Evolutionary conservation across 495 filamentous ascomycete species (phyloP).

Genomic region (Daldinia concentrica): DNA sequence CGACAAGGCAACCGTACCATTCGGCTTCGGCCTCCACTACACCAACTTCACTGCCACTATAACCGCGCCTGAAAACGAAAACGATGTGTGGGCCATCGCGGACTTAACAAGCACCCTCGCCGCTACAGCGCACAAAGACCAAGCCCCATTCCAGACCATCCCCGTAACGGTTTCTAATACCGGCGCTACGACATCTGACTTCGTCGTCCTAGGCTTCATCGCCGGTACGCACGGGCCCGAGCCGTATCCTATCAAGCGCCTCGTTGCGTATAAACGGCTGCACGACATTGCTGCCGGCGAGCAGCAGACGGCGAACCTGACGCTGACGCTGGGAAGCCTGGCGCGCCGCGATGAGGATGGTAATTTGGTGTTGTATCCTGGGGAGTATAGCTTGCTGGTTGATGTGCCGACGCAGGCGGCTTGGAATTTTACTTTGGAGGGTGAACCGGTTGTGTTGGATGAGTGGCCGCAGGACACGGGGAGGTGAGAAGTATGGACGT

Average conservation of each 20-base stretch:
- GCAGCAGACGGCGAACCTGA: conserved; percentile 53
- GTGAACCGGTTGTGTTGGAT: conserved; percentile 55
- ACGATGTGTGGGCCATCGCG: conserved; percentile 29
- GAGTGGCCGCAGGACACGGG: conserved; percentile 53
- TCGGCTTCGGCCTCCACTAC: conserved; percentile 69
- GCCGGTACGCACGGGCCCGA: conserved; percentile 63
- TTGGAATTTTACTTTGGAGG: conserved; percentile 53
- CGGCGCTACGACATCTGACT: conserved; percentile 62
- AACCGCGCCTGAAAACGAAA: conserved; percentile 6
- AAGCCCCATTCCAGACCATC: conserved; percentile 54
- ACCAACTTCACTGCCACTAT: conserved; percentile 61
- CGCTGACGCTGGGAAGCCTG: conserved; percentile 64
- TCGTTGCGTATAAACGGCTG: conserved; percentile 66
- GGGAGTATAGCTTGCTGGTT: conserved; percentile 65
- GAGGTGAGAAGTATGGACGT: conserved; percentile 1
- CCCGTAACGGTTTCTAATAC: conserved; percentile 58
- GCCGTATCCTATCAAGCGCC: conserved; percentile 69
- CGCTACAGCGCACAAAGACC: conserved; percentile 46
- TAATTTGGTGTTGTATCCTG: conserved; percentile 69
- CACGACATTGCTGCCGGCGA: conserved; percentile 53
- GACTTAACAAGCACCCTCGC: conserved; percentile 43
- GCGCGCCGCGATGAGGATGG: conserved; percentile 65
- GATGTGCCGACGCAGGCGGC: conserved; percentile 52
- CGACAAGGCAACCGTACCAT: conserved; percentile 61
- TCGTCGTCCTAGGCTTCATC: conserved; percentile 65